Base-by-base conservation (phyloP, 2,329 filamentous ascomycete genomes). In the Gnomoniopsis smithogilvyi region DNA sequence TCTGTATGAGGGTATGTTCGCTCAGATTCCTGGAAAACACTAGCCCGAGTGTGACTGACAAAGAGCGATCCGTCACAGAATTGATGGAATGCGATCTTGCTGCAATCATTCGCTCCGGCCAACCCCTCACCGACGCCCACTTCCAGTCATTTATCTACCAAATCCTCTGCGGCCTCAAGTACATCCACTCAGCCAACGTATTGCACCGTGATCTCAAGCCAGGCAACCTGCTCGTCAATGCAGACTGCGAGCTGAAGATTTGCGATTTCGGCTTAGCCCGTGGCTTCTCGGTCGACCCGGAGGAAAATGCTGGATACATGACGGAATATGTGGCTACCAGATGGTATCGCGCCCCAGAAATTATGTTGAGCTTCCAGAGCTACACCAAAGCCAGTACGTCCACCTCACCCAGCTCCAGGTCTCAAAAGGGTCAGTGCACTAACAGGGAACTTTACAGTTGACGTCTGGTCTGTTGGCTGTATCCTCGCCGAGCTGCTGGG, bases 71-170 rank as follows among this genome's bases (percentile, higher is more conserved):
- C n/a, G 26, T 38, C 36, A 41, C 72, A 97, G 95, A 99, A 77
- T 83, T 99, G 74, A 99, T 99, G 95, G 95, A 99, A 74, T 98
- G 95, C 78, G 95, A 99, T 77, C 78, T 99, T 73, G 95, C 95
- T 34, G 95, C 95, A 66, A 99, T 99, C 74, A 98, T 99, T 69
- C 88, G 95, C 67, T 98, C 94, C 46, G 95, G 95, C 63, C 95
- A 99, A 74, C 93, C 95, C 51, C 82, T 99, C 72, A 99, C 95
- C 70, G 95, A 99, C 72, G 95, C 95, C 57, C 95, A 99, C 76
- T 99, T 99, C 81, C 95, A 99, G 78, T 98, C 95, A 54, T 99
- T 99, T 79, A 97, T 99, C 78, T 99, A 99, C 81, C 95, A 99
- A 82, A 99, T 99, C 67, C 89, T 99, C 6, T 98, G 95, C 74